Base-by-base conservation (phyloP, 805 yeast genomes). In the Martiniozyma abietophila region DNA sequence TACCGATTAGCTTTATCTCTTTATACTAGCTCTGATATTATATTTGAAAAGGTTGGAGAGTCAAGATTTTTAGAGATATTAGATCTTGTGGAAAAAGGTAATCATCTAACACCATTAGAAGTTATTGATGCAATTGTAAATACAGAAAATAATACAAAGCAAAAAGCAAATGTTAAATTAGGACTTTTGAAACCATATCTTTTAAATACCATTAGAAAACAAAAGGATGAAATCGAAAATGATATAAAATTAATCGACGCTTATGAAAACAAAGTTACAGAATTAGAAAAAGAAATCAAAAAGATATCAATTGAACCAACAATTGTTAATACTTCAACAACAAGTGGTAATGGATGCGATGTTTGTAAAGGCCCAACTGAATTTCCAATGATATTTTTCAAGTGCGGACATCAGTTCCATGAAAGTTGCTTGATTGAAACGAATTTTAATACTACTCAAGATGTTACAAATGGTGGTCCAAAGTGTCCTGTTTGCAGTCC, bases 341-440 rank as follows among this genome's bases (percentile, higher is more conserved):
- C 17, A 11, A 16, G 12, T 16, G 18, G 6, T 7, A 71, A 73
- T 18, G 64, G 63, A 24, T 88, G 96, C 49, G 61, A 73, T 10
- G 65, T 73, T 12, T 88, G 96, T 51, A 62, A 69, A 8, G 60
- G 68, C 27, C 66, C 71, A 9, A 58, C 89, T 15, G 94, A 83
- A 39, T 65, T 77, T 27, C 96, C 97, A 0, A 69, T 79, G 3
- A 71, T 82, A 1, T 94, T 83, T 47, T 92, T 89, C 61, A 71
- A 75, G 43, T 92, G 98, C 59, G 67, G 69, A 20, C 98, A 92
- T 49, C 74, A 92, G 3, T 86, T 74, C 50, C 97, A 92, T 50
- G 82, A 80, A 45, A 64, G 80, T 28, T 92, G 98, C 51, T 56
- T 54, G 5, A 31, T 38, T 8, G 35, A 42, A 8, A 36, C 15